These are phyloP conservation scores for Geotrichum australiense DNA, from an alignment of 1,139 yeast genomes.

Conservation along the genomic window DNA sequence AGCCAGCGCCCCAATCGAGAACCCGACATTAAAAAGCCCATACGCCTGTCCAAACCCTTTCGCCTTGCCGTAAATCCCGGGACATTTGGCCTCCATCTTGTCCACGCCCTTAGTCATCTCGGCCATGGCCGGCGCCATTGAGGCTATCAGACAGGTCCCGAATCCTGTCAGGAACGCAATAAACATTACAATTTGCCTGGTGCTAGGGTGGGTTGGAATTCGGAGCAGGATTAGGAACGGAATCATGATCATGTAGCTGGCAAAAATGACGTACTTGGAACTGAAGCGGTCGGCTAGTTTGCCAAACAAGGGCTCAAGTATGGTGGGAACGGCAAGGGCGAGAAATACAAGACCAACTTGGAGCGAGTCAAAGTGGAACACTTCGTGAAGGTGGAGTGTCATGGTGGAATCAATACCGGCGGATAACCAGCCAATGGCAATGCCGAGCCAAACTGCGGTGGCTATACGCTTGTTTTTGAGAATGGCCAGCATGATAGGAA, in stretches of 20 bases:
- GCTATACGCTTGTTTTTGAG: constrained; percentile 24
- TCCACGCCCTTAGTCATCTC: constrained; percentile 30
- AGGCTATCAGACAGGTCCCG: constrained; percentile 26
- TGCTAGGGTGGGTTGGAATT: constrained; percentile 26
- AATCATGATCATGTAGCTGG: constrained; percentile 26
- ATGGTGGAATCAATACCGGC: constrained; percentile 33
- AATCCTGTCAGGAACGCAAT: constrained; percentile 28
- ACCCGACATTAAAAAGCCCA: constrained; percentile 35
- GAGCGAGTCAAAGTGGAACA: constrained; percentile 31
- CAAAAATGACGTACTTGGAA: constrained; percentile 27
- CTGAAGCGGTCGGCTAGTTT: constrained; percentile 30
- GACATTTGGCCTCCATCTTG: constrained; percentile 25
- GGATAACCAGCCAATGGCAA: constrained; percentile 31
- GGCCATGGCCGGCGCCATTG: constrained; percentile 30
- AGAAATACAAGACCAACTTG: constrained; percentile 32
- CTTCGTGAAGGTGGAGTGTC: constrained; percentile 30
- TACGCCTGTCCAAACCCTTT: constrained; percentile 35
- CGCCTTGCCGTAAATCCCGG: constrained; percentile 32
- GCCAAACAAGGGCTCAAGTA: constrained; percentile 33
- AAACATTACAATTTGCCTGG: constrained; percentile 29
- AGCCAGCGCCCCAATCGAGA: constrained; percentile 31
- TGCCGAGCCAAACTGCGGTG: constrained; percentile 26
- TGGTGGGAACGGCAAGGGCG: constrained; percentile 31
- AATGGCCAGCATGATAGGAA: constrained; percentile 24
- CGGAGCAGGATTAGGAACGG: constrained; percentile 31